These are phyloP conservation scores for Mortierella sp. DNA, from an alignment of 371 early-diverging fungal species.

Conservation along the genomic window DNA sequence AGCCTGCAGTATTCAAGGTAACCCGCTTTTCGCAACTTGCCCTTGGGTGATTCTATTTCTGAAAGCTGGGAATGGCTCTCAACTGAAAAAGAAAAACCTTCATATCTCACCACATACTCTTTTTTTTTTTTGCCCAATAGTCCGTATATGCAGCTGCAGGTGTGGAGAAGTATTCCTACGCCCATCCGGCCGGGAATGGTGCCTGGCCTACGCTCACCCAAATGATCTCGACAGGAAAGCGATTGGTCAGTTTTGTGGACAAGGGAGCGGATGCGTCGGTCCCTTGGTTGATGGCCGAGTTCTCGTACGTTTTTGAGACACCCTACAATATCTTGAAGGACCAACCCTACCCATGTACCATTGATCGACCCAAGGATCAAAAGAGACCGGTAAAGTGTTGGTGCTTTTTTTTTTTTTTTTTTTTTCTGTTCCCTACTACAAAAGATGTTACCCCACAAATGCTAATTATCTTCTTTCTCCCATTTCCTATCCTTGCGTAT, in stretches of 20 bases:
- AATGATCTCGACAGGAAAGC: constrained; percentile 73
- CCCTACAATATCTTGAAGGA: constrained; percentile 60
- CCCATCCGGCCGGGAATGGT: constrained; percentile 55
- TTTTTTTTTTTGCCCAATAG: constrained; percentile 13
- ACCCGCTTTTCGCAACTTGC: not conserved
- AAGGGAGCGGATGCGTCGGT: constrained; percentile 60
- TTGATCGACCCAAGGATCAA: constrained; percentile 62
- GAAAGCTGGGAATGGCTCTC: too few relatives aligned
- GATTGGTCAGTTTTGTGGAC: constrained; percentile 77
- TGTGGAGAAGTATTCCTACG: constrained; percentile 63
- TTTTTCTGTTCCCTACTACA: not conserved
- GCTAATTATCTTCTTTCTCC: too few relatives aligned
- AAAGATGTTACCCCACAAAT: too few relatives aligned
- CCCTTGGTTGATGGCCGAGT: constrained; percentile 74
- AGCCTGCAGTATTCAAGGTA: constrained; percentile 60
- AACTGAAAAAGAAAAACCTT: not conserved
- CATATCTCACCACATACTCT: too few relatives aligned
- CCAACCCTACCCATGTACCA: constrained; percentile 59
- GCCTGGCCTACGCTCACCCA: constrained; percentile 79
- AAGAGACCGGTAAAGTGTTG: constrained; percentile 29
- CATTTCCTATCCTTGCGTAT: too few relatives aligned
- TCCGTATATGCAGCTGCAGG: constrained; percentile 69
- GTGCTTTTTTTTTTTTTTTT: not conserved
- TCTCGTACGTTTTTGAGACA: constrained; percentile 68
- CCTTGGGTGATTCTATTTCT: not conserved